These are phyloP conservation scores for Penicillium soppii DNA, from an alignment of 495 filamentous ascomycete genomes.

Conservation along the genomic window DNA sequence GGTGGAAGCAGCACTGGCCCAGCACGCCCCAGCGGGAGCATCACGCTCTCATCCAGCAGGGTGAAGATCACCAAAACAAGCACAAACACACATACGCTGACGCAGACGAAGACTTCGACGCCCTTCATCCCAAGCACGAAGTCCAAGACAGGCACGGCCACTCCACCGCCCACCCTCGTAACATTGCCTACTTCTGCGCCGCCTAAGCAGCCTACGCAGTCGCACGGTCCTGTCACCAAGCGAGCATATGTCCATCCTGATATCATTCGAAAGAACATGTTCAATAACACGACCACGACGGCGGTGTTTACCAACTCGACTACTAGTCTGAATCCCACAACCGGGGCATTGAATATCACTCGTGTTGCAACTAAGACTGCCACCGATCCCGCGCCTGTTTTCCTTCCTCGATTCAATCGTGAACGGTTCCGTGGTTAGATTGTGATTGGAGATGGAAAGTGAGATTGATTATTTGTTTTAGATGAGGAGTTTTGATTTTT, in stretches of 20 bases:
- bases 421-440: background rate
- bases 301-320: conserved; percentile 19
- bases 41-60: background rate
- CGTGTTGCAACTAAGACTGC: background rate
- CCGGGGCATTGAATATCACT: background rate
- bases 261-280: conserved; percentile 11
- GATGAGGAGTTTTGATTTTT: background rate
- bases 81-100: background rate
- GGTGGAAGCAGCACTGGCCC: background rate
- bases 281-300: conserved; percentile 14
- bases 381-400: background rate
- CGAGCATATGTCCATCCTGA: conserved; percentile 8
- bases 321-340: conserved; percentile 14
- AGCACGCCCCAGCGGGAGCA: background rate
- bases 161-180: background rate
- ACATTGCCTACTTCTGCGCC: conserved; percentile 6
- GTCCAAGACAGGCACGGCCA: background rate
- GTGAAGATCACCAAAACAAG: background rate
- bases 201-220: background rate
- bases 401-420: conserved; percentile 4
- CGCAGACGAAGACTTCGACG: conserved; percentile 8
- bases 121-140: conserved; percentile 12
- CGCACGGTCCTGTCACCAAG: conserved; percentile 1
- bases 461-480: background rate
- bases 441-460: background rate